Conservation (phyloP, 2,329 filamentous ascomycete genomes). For the Plectosphaerella cucumerina region DNA sequence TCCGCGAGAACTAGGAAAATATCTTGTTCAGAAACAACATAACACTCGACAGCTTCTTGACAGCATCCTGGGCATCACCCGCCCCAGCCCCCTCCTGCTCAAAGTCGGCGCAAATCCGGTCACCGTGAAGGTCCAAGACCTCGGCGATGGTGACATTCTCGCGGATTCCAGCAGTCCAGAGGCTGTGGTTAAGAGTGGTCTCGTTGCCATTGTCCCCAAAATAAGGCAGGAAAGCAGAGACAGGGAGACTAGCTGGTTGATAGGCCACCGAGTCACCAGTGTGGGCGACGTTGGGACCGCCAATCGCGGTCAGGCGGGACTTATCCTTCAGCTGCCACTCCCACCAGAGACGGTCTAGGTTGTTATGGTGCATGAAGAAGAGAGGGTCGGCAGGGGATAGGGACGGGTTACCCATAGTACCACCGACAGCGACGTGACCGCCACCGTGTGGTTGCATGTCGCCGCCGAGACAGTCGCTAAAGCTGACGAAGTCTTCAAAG, state of each 20-base stretch:
- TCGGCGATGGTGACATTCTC: constrained; percentile 9
- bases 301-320: constrained; percentile 6
- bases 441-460: constrained; percentile 3
- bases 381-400: constrained; percentile 3
- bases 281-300: constrained; percentile 4
- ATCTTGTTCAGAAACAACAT: too few species aligned
- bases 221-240: constrained; percentile 3
- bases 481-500: constrained; percentile 2
- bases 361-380: not conserved
- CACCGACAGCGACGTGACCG: constrained; percentile 4
- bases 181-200: constrained; percentile 4
- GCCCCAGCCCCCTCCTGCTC: too few species aligned
- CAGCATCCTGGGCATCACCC: too few species aligned
- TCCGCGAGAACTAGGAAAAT: too few species aligned
- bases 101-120: constrained; percentile 3
- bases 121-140: constrained; percentile 7
- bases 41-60: too few species aligned
- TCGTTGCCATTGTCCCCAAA: constrained; percentile 6
- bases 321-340: not conserved
- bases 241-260: not conserved
- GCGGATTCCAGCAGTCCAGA: constrained; percentile 5
- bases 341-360: not conserved
- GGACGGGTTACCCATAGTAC: not conserved
- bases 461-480: constrained; percentile 6
- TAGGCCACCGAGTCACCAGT: not conserved